These are phyloP conservation scores for Niebla homalea DNA, from an alignment of 495 filamentous ascomycete species.

Conservation along the genomic window DNA sequence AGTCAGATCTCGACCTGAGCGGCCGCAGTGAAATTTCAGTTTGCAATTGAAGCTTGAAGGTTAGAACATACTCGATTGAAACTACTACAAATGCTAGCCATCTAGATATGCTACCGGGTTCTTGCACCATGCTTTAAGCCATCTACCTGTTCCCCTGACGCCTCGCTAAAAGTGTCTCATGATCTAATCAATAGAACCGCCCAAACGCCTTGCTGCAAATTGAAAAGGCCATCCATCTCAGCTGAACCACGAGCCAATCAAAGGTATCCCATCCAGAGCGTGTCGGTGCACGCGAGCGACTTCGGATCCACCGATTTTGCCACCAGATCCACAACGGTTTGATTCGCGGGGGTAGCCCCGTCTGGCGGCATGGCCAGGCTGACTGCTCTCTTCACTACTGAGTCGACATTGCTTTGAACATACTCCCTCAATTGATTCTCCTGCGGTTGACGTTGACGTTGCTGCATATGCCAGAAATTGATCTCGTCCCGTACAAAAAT, in stretches of 20 bases:
- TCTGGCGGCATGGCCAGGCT: slow-evolving; percentile 55
- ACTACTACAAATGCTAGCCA: too few species aligned
- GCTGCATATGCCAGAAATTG: slow-evolving; percentile 87
- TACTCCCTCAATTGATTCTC: slow-evolving; percentile 69
- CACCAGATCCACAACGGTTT: slow-evolving; percentile 89
- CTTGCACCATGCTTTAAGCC: too few species aligned
- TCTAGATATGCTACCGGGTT: too few species aligned
- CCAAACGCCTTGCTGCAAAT: not conserved
- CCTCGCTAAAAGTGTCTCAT: not conserved
- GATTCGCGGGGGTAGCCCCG: slow-evolving; percentile 75
- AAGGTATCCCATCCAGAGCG: slow-evolving; percentile 95
- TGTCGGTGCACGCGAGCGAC: slow-evolving; percentile 70
- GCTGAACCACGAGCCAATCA: slow-evolving; percentile 21
- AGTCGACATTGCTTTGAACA: slow-evolving; percentile 76
- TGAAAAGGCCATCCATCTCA: not conserved
- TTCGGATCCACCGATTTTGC: slow-evolving; percentile 73
- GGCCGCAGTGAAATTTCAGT: too few species aligned
- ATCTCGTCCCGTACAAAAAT: slow-evolving; percentile 96
- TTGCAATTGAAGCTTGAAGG: too few species aligned
- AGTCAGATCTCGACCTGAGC: too few species aligned
- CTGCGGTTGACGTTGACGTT: slow-evolving; percentile 52
- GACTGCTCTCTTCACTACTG: slow-evolving; percentile 78
- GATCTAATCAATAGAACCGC: not conserved
- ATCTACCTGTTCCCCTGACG: not conserved
- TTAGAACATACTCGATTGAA: too few species aligned